Evolutionary conservation across 768 basidiomycete genomes (phyloP), one percentile per base, ranked within the genome.

Genomic region (Cystoderma amianthinum): DNA sequence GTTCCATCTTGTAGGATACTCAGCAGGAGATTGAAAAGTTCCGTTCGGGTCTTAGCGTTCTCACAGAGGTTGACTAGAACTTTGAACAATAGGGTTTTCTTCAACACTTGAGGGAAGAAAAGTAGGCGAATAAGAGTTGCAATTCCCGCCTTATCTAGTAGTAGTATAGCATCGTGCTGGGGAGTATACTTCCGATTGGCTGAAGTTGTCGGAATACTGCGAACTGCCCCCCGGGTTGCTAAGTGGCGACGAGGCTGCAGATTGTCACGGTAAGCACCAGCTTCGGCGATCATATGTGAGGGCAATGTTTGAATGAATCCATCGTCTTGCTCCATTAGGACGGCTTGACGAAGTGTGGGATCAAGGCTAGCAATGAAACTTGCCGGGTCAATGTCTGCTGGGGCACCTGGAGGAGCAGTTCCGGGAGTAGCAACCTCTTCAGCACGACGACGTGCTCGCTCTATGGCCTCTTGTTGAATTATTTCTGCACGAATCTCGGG

Each of bases 401-500:
- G 73, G 17, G 60, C 72, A 32, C 67, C 72, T 13, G 73, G 69
- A 9, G 80, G 72, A 10, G 60, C 68, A 30, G 34, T 19, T 9
- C 61, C 68, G 16, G 65, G 53, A 9, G 63, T 48, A 30, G 62
- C 46, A 16, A 59, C 56, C 11, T 68, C 60, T 13, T 67, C 63
- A 6, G 63, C 62, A 38, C 66, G 62, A 16, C 65, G 57, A 23
- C 78, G 74, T n/a, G 82, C 70, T 42, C 82, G 81, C 52, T 97
- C 93, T 42, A 86, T 61, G 2, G 85, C 80, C 62, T 98, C 95
- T 62, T 97, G 93, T 56, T 96, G 91, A 17, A 99, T 79, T 36
- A 99, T 92, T 57, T 99, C 96, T 1, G 92, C 93, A 17, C 96
- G 85, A 42, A 99, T 88, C 52, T 96, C 94, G 2, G 94, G 89